Evolutionary conservation across 192 early-diverging fungal species (phyloP).

Genomic region (Gryganskiella cystojenkinii): DNA sequence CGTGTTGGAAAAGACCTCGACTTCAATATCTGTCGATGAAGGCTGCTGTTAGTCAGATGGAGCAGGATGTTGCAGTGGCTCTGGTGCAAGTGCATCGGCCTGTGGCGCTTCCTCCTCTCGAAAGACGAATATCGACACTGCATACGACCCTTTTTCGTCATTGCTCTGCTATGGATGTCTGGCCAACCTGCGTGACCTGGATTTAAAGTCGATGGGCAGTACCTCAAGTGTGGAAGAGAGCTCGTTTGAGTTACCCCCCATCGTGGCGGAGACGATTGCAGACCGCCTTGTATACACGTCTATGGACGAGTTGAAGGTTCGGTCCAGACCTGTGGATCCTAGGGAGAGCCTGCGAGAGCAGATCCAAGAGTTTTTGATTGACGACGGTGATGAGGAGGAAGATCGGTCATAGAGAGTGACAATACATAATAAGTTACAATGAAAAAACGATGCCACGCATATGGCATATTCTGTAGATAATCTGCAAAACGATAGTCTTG

Average conservation of each 20-base stretch:
- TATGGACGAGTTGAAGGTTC: slow-evolving; percentile 15
- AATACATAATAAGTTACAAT: too few relatives aligned
- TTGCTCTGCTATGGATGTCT: slow-evolving; percentile 65
- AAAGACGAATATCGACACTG: not conserved
- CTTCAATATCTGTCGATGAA: not conserved
- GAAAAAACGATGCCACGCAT: too few relatives aligned
- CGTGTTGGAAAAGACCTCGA: not conserved
- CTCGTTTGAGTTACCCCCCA: slow-evolving; percentile 54
- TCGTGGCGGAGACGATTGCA: slow-evolving; percentile 52
- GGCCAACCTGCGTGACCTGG: slow-evolving; percentile 60
- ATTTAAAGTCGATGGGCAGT: slow-evolving; percentile 44
- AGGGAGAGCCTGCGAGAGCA: slow-evolving; percentile 64
- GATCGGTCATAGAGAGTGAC: slow-evolving; percentile 1
- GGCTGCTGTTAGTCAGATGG: slow-evolving; percentile 19
- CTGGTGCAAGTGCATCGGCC: not conserved
- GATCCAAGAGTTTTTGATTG: slow-evolving; percentile 74
- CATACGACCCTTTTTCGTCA: slow-evolving; percentile 38
- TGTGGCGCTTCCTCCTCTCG: not conserved
- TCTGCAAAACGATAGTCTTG: too few relatives aligned
- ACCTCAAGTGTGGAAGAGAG: not conserved
- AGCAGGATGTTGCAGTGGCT: slow-evolving; percentile 12
- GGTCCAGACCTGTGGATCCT: slow-evolving; percentile 15
- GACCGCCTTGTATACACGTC: slow-evolving; percentile 23
- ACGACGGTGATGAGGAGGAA: slow-evolving; percentile 11
- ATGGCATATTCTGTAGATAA: too few relatives aligned